Base-by-base conservation (phyloP, 2,329 filamentous ascomycete species). In the Geoglossum cookeanum region DNA sequence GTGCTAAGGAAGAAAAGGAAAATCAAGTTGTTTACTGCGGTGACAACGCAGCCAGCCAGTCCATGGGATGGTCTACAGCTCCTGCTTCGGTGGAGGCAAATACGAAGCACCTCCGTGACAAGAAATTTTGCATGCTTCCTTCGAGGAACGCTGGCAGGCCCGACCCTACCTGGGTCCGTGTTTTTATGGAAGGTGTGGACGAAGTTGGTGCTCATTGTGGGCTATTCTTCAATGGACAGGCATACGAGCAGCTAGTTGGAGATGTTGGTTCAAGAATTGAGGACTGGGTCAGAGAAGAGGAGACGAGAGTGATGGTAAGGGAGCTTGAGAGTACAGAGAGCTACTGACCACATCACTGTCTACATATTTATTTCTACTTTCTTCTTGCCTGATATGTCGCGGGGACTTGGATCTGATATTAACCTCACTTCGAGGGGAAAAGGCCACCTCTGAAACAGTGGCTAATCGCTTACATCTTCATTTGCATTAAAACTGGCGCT, bases 151-250 rank as follows among this genome's bases (percentile, higher is more conserved):
- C 74, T 56, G 81, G 80, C 5, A 71, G 74, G 59, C 71, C 75
- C 48, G 87, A 94, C 66, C 71, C 77, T 3, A 79, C 82, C 15
- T 95, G 90, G 89, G 72, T 89, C 0, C 75, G 83, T 49, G 78
- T 95, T 2, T 83, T 81, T 64, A 92, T 96, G 85, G 78, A 84
- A 58, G 82, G 81, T 56, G 81, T 92, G 60, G 89, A 94, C 65
- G 87, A 94, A 68, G 85, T 94, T 0, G 82, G 80, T 5, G 90
- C 89, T 8, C 89, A 94, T 67, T 91, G 87, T 60, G 83, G 85
- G 0, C 71, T 95, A 55, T 95, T 94, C 70, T 79, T 87, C 11
- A 70, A 80, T 0, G 82, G 84, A 5, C 75, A 81, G 59, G 83
- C 86, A 58, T 91, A 92, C 65, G 84, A 89, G 63, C 71, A 70